Evolutionary conservation across 495 filamentous ascomycete species (phyloP).

Genomic region (Letharia lupina): DNA sequence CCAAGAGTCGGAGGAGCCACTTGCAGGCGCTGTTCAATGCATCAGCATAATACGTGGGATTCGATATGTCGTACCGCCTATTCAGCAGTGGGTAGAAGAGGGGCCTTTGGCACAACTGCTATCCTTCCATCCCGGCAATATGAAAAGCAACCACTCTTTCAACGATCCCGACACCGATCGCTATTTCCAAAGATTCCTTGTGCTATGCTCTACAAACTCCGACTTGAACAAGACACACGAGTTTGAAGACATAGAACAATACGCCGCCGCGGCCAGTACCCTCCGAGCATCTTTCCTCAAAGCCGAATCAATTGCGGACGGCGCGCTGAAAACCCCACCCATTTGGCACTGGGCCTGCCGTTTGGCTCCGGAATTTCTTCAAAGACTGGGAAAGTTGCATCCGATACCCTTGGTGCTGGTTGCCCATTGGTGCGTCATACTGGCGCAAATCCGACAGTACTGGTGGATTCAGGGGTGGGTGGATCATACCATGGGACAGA

Average conservation of each 20-base stretch:
- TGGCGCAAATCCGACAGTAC: constrained; percentile 38
- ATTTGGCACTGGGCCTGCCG: constrained; percentile 40
- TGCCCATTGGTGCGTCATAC: constrained; percentile 43
- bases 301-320: constrained; percentile 15
- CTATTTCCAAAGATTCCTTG: constrained; percentile 14
- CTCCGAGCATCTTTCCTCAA: constrained; percentile 27
- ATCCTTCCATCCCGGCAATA: constrained; percentile 25
- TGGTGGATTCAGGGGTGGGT: constrained; percentile 48
- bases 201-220: constrained; percentile 13
- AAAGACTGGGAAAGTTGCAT: constrained; percentile 39
- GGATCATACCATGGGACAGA: constrained; percentile 23
- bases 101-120: constrained; percentile 31
- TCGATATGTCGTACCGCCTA: constrained; percentile 28
- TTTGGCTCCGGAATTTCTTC: constrained; percentile 42
- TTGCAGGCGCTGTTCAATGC: constrained; percentile 31
- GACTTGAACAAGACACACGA: constrained; percentile 11
- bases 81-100: constrained; percentile 29
- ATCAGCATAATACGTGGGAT: constrained; percentile 38
- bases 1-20: constrained; percentile 17
- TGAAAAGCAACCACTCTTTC: constrained; percentile 36
- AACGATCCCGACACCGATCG: constrained; percentile 27
- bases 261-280: constrained; percentile 31
- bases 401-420: constrained; percentile 48
- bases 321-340: constrained; percentile 30
- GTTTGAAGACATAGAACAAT: constrained; percentile 30